These are phyloP conservation scores for Cerioporus squamosus DNA, from an alignment of 1,284 basidiomycete genomes.

Conservation along the genomic window DNA sequence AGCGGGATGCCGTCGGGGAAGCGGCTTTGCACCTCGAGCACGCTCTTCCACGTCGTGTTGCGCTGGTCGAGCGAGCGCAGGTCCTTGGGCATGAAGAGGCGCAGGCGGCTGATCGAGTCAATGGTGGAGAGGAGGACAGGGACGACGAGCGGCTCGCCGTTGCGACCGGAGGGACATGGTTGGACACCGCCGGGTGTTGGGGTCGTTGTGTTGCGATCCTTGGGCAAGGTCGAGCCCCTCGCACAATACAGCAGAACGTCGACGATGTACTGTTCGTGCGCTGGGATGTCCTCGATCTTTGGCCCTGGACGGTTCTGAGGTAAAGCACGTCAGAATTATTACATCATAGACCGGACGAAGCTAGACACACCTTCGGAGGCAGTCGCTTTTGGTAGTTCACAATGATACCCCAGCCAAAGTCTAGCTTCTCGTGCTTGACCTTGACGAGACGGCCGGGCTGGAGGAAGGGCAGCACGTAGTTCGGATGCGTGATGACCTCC, in stretches of 20 bases:
- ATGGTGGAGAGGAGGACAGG: constrained; percentile 90
- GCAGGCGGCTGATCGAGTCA: constrained; percentile 85
- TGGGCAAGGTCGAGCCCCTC: constrained; percentile 64
- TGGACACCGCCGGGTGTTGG: constrained; percentile 71
- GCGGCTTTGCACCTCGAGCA: constrained; percentile 87
- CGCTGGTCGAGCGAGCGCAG: constrained; percentile 77
- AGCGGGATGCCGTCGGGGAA: constrained; percentile 89
- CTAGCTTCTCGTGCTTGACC: constrained; percentile 83
- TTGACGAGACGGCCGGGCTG: constrained; percentile 92
- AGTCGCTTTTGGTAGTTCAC: constrained; percentile 91
- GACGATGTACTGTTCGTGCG: constrained; percentile 92
- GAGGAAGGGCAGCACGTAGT: constrained; percentile 92
- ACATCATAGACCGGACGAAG: background rate
- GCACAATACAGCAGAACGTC: constrained; percentile 92
- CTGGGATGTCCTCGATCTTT: constrained; percentile 68
- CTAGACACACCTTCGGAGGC: constrained; percentile 67
- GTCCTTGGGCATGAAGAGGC: constrained; percentile 91
- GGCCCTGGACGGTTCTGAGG: constrained; percentile 57
- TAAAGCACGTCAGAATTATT: background rate
- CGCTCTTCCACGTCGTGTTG: constrained; percentile 88
- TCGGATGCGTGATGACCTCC: constrained; percentile 93
- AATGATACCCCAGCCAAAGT: constrained; percentile 97
- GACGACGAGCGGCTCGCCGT: constrained; percentile 86
- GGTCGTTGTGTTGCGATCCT: constrained; percentile 59
- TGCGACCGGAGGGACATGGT: constrained; percentile 73